Base-by-base conservation (phyloP, 495 filamentous ascomycete genomes). In the Talaromyces ruber region DNA sequence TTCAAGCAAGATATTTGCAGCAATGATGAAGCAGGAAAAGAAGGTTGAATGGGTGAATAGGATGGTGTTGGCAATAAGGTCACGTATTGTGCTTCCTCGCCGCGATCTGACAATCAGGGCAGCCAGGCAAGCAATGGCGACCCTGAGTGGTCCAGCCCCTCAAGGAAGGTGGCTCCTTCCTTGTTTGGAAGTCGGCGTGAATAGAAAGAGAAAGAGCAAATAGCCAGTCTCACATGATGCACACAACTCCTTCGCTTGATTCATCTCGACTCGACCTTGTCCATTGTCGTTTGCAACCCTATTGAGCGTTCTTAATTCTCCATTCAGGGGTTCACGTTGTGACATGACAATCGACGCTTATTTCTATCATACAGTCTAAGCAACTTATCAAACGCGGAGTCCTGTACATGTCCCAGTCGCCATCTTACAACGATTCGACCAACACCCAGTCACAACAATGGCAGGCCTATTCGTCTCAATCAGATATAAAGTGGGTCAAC, bases 401-500 rank as follows among this genome's bases (percentile, higher is more conserved):
- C 16, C 43, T 21, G 21, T 47, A 21, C 43, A 21, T 2, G 16
- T n/a, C 18, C 43, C 6, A 47, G 21, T 21, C 43, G 18, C 43
- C 21, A 47, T 47, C 18, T 6, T 47, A 47, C 43, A 47, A 21
- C 8, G 2, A 21, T 21, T 47, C n/a, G 7, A 21, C 18, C 43
- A 47, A 21, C 43, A 47, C 11, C n/a, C 7, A 47, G 5, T 47
- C 12, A n/a, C 14, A 18, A 22, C 43, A 47, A 47, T 21, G n/a
- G 4, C 43, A 47, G 43, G 12, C 43, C 43, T 47, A n/a, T 6
- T 47, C n/a, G 12, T 47, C 43, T 21, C 43, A 47, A 58, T 43
- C 21, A 47, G 26, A 16, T 16, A 22, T 61, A 52, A 30, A 26
- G n/a, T 7, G 71, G 68, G 64, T 76, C 74, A 34, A 74, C 67